Percentiles rank a stretch among this genome's conserved stretches.
phyloP scores from a whole-genome alignment of 352 stramenopile genomes.

The Phytopythium helicoides region DNA sequence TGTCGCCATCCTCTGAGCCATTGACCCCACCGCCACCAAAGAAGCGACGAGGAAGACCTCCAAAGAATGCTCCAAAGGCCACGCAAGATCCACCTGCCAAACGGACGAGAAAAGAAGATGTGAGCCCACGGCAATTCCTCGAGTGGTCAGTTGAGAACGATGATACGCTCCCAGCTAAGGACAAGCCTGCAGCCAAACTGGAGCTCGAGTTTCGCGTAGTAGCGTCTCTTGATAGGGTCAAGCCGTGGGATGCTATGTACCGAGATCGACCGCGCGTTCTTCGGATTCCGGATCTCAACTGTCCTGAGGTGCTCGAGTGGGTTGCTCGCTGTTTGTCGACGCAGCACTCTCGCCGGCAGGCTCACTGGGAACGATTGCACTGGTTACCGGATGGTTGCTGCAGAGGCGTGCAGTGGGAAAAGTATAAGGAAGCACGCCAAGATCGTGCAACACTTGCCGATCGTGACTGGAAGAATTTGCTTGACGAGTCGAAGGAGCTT shows the following conservation, averaged over 20 bases:
- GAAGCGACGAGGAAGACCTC: background rate
- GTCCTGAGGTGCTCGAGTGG: background rate
- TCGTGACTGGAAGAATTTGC: constrained; percentile 5
- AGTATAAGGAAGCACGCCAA: constrained; percentile 7
- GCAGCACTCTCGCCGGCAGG: constrained; percentile 1
- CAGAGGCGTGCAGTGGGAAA: constrained; percentile 8
- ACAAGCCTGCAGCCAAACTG: background rate
- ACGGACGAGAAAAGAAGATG: background rate
- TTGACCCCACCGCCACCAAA: background rate
- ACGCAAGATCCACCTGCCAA: background rate
- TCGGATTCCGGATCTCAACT: constrained; percentile 1
- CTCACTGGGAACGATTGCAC: constrained; percentile 7
- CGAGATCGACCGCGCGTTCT: background rate
- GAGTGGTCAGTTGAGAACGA: background rate
- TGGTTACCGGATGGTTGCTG: constrained; percentile 3
- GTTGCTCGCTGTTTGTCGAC: background rate
- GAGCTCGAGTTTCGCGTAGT: constrained; percentile 6
- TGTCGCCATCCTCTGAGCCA: too few species aligned
- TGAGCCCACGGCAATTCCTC: background rate
- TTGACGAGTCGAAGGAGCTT: background rate
- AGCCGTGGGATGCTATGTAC: constrained; percentile 7
- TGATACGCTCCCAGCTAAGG: background rate
- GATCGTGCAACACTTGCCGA: constrained; percentile 2
- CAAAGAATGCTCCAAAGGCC: background rate
- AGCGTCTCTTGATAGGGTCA: constrained; percentile 3